These are phyloP conservation scores for Salix brachista DNA, from an alignment of 345 rosid genomes.

Conservation along the genomic window DNA sequence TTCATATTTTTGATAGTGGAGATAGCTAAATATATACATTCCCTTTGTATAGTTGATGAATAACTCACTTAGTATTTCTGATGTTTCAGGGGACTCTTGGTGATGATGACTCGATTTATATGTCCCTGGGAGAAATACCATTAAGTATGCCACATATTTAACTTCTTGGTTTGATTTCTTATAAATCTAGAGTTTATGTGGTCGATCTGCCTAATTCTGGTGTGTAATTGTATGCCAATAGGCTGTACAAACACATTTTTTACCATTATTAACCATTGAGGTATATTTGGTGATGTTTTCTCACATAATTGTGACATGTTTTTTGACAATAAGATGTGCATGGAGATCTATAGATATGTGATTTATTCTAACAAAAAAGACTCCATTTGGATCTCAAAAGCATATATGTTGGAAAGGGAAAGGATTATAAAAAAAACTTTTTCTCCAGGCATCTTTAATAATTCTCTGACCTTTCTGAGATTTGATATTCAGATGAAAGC, in stretches of 20 bases:
- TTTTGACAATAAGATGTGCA: background rate
- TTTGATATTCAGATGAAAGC: background rate
- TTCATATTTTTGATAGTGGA: background rate
- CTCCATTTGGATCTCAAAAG: background rate
- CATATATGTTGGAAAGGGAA: background rate
- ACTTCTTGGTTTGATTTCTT: conserved; percentile 25
- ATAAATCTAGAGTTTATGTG: conserved; percentile 20
- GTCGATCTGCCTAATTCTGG: conserved; percentile 15
- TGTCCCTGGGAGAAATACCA: conserved; percentile 97
- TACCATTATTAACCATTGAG: conserved; percentile 10
- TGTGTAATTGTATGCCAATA: conserved; percentile 8
- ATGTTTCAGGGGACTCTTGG: conserved; percentile 59
- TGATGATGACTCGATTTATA: conserved; percentile 90
- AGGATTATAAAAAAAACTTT: background rate
- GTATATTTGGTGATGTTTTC: conserved; percentile 3
- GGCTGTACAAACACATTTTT: background rate
- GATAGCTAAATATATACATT: conserved; percentile 1
- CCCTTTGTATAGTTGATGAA: conserved; percentile 1
- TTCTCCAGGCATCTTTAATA: background rate
- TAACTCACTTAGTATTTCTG: conserved; percentile 10
- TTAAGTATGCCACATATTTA: conserved; percentile 53
- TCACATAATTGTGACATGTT: background rate
- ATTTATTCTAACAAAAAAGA: background rate
- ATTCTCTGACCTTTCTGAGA: background rate
- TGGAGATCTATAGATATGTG: background rate